Evolutionary conservation across 2,329 filamentous ascomycete genomes (phyloP).

Genomic region (Zalaria sp.): DNA sequence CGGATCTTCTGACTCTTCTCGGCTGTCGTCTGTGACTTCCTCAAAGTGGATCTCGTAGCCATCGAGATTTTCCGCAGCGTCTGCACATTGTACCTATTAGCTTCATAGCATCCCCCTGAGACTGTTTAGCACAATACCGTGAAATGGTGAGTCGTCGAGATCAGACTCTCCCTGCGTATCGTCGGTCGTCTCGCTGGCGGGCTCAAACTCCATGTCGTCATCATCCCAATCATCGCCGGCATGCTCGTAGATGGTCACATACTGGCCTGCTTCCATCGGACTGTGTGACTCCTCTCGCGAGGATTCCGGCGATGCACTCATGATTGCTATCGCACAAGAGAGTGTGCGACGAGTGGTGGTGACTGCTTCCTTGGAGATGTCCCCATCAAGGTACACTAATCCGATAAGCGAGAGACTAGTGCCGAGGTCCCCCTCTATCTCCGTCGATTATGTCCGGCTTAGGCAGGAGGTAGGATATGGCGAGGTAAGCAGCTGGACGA

Average conservation of each 20-base stretch:
- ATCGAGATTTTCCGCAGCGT: conserved; percentile 27
- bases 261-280: neutral
- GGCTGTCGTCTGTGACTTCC: conserved; percentile 25
- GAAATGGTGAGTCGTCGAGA: conserved; percentile 20
- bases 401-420: too few relatives aligned
- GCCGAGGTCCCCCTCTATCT: too few relatives aligned
- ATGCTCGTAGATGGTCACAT: neutral
- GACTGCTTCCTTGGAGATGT: too few relatives aligned
- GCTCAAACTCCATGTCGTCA: conserved; percentile 38
- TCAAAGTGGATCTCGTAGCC: conserved; percentile 21
- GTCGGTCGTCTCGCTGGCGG: conserved; percentile 24
- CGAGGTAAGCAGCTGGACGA: too few relatives aligned
- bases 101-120: conserved; percentile 1
- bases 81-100: conserved; percentile 8
- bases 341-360: too few relatives aligned
- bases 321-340: neutral
- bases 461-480: too few relatives aligned
- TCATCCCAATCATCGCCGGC: conserved; percentile 17
- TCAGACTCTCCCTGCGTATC: conserved; percentile 21
- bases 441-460: too few relatives aligned
- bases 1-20: conserved; percentile 20
- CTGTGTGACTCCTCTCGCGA: neutral
- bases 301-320: neutral
- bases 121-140: conserved; percentile 18
- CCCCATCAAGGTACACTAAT: too few relatives aligned